Evolutionary conservation across 106 monocot genomes (phyloP), one percentile per base, ranked within the genome.

Genomic region (Dactylorhiza incarnata): DNA sequence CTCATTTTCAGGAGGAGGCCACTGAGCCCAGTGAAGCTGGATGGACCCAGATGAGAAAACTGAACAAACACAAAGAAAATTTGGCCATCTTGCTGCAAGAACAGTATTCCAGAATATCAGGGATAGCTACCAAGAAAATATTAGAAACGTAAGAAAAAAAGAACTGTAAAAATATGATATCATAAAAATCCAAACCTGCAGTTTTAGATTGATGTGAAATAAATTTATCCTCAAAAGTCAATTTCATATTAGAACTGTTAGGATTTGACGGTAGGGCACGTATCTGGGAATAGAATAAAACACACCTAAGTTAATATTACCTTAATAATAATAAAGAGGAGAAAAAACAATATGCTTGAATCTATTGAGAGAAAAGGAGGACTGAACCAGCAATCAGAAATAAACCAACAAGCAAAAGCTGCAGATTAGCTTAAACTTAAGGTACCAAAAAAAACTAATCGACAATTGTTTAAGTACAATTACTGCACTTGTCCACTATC

Each of bases 41-140:
- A 99, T 82, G 74, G 94, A 99, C 46, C 97, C 97, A 13, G 97
- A 99, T 47, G 94, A 99, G 65, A 99, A 99, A 79, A 99, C 97
- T 72, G 97, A 99, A 76, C 97, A 99, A 48, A 99, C 87, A 80
- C 94, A 99, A 22, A 94, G 94, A 80, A 99, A 89, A 72, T 86
- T 82, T 76, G 97, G 94, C 97, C 97, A 99, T 77, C 83, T 89
- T 44, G 80, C 97, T 91, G 93, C 79, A 87, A 78, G 9, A 74
- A 71, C 83, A 47, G 76, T n/a, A 49, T 52, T 37, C 69, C 16
- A 16, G 22, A 17, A 44, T 69, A 11, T 69, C 69, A 69, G 20
- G 17, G 72, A 49, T 5, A 72, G 49, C 19, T 3, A 7, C 23
- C 48, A 9, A 20, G 67, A 16, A 74, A 54, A 83, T 48, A 63